These are phyloP conservation scores for Fraxinus platypoda DNA, from an alignment of 305 asterid genomes.

Conservation along the genomic window DNA sequence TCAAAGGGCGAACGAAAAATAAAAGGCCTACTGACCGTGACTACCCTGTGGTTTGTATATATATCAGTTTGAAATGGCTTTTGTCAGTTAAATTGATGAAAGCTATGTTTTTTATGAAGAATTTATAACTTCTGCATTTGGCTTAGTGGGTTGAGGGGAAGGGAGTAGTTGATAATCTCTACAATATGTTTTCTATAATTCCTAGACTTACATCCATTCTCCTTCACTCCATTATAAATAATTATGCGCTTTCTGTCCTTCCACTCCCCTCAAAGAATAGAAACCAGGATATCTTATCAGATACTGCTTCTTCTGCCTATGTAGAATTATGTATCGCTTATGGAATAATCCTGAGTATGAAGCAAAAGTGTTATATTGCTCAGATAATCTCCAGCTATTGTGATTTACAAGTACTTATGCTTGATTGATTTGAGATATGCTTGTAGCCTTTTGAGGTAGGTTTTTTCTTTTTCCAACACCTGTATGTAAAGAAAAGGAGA, in stretches of 20 bases:
- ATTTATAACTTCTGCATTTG: conserved; percentile 12
- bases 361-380: neutral
- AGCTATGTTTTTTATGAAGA: conserved; percentile 3
- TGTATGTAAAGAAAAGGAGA: neutral
- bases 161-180: neutral
- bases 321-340: neutral
- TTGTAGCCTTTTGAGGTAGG: neutral
- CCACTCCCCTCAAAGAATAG: neutral
- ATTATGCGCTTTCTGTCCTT: neutral
- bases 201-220: neutral
- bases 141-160: neutral
- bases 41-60: neutral
- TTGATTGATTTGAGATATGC: neutral
- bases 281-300: neutral
- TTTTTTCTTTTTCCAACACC: neutral
- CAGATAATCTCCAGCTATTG: neutral
- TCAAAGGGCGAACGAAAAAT: neutral
- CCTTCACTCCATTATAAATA: neutral
- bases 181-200: neutral
- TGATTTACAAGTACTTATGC: neutral
- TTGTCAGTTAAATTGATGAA: neutral
- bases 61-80: neutral
- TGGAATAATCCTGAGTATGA: neutral
- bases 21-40: neutral
- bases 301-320: neutral